Conservation (phyloP, 139 green algal species). For the Ulvella scutata region DNA sequence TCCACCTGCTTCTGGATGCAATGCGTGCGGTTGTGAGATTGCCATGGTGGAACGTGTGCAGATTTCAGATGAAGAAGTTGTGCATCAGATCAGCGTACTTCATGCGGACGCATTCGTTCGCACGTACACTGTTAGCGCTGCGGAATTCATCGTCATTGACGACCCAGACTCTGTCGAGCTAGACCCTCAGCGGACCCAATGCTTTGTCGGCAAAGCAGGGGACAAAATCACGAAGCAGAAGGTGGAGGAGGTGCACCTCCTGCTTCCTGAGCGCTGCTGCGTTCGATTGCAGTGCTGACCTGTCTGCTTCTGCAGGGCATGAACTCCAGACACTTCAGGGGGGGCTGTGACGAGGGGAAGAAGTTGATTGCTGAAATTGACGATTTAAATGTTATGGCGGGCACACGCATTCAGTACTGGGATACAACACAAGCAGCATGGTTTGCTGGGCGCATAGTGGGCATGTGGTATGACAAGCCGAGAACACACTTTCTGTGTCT, state of each 20-base stretch:
- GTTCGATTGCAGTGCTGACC: not conserved
- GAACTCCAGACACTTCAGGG: not conserved
- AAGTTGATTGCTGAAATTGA: not conserved
- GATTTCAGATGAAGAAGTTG: not conserved
- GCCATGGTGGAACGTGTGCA: too few relatives aligned
- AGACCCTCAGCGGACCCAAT: not conserved
- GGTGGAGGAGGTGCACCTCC: not conserved
- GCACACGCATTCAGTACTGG: not conserved
- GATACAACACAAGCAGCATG: not conserved
- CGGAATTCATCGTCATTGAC: not conserved
- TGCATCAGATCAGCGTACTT: not conserved
- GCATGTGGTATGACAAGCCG: not conserved
- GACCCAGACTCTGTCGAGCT: not conserved
- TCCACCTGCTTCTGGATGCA: too few relatives aligned
- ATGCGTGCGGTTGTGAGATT: too few relatives aligned
- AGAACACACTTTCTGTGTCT: not conserved
- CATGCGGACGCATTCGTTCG: not conserved
- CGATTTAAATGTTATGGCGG: not conserved
- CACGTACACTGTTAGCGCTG: not conserved
- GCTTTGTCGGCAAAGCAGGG: not conserved
- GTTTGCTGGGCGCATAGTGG: not conserved
- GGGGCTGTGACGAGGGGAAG: not conserved
- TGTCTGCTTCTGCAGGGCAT: not conserved
- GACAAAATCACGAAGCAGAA: not conserved
- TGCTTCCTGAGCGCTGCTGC: not conserved